These are phyloP conservation scores for Passiflora organensis DNA, from an alignment of 345 rosid species.

Conservation along the genomic window DNA sequence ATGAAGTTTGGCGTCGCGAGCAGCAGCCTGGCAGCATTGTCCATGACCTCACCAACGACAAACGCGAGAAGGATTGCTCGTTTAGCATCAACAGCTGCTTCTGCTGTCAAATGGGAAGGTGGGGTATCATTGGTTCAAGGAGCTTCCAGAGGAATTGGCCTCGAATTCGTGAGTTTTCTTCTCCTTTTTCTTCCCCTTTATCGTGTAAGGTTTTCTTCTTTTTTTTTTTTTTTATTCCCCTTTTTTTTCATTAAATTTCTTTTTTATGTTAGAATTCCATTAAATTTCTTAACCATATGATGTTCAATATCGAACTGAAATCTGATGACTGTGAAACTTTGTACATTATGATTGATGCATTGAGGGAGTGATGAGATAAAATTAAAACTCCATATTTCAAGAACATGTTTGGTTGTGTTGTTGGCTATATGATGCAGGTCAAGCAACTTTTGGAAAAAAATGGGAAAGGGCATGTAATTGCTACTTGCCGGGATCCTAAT, in stretches of 20 bases:
- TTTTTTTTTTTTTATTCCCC: neutral
- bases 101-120: constrained; percentile 47
- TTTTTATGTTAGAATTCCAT: neutral
- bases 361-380: too few relatives aligned
- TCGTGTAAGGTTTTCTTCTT: neutral
- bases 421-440: constrained; percentile 54
- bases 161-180: constrained; percentile 60
- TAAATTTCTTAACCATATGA: too few relatives aligned
- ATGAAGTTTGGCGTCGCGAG: too few relatives aligned
- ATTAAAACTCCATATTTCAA: too few relatives aligned
- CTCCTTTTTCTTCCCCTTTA: neutral
- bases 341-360: too few relatives aligned
- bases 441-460: constrained; percentile 59
- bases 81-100: constrained; percentile 9
- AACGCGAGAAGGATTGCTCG: constrained; percentile 15
- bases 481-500: constrained; percentile 72
- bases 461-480: constrained; percentile 65
- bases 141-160: constrained; percentile 89
- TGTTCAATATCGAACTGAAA: too few relatives aligned
- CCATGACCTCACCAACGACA: too few relatives aligned
- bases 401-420: too few relatives aligned
- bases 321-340: too few relatives aligned
- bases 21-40: too few relatives aligned
- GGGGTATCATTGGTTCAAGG: constrained; percentile 92
- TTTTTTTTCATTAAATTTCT: neutral